phyloP scores from a whole-genome alignment of 208 protist species.

The Acanthamoeba lenticulata region DNA sequence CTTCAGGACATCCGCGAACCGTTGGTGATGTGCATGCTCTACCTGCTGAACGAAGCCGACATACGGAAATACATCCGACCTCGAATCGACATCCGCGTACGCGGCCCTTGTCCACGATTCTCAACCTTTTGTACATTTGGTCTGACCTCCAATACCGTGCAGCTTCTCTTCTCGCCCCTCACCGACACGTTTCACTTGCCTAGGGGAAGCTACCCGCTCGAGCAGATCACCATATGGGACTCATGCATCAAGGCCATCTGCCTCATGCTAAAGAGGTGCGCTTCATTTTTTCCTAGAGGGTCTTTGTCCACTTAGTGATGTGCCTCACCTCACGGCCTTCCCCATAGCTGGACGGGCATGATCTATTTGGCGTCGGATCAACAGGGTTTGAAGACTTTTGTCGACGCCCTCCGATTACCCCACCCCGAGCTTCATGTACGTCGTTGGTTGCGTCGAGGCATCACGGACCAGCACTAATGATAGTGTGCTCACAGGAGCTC shows the following conservation, averaged over 20 bases:
- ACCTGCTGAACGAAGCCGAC: constrained; percentile 11
- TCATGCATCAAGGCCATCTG: constrained; percentile 36
- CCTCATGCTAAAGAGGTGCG: background rate
- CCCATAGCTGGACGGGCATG: constrained; percentile 21
- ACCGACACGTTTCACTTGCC: constrained; percentile 53
- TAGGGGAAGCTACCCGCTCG: background rate
- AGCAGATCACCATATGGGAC: background rate
- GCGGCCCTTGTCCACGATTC: background rate
- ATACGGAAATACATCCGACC: constrained; percentile 53
- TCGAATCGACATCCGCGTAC: constrained; percentile 1
- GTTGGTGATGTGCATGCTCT: constrained; percentile 48
- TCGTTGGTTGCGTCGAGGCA: background rate
- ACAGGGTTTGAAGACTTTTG: constrained; percentile 73
- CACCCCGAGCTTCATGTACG: constrained; percentile 73
- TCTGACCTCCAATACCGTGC: background rate
- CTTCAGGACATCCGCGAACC: constrained; percentile 30
- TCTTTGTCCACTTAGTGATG: background rate
- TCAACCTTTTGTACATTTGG: background rate
- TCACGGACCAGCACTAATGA: background rate
- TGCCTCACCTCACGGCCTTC: background rate
- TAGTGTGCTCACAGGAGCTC: background rate
- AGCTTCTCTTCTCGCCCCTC: constrained; percentile 46
- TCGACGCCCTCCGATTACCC: constrained; percentile 75
- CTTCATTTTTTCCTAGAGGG: background rate
- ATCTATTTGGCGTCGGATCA: constrained; percentile 69